Base-by-base conservation (phyloP, 257 asterid genomes). In the Fraxinus quadrangulata region DNA sequence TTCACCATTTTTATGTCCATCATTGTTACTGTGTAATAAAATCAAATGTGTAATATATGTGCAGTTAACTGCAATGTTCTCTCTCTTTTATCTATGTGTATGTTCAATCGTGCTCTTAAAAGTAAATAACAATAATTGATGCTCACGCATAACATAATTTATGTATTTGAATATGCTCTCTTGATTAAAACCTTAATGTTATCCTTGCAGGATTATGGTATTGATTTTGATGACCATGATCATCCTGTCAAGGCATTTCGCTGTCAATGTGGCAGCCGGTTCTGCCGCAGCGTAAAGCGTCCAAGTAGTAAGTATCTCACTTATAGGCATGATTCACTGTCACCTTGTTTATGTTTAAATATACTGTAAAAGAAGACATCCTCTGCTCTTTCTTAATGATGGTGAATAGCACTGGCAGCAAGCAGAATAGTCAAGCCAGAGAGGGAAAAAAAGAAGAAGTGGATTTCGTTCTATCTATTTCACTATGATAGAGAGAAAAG, bases 201-300 rank as follows among this genome's bases (percentile, higher is more conserved):
- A 59, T 76, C 77, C 73, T 85, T 83, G 83, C 96, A 94, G 97
- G 98, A 94, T 80, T 94, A 94, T 80, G 97, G 98, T 68, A 90
- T 92, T 74, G 98, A 94, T 75, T 92, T 94, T 89, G 98, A 94
- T 61, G 98, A 94, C 83, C 85, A 85, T 31, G 97, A 88, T 54
- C 91, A 90, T 83, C 98, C 97, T 19, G 82, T 91, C 11, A 90
- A 92, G 89, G 93, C 97, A 16, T 94, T 94, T 68, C 39, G 67
- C 72, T 94, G 98, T 84, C 87, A 83, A 45, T 94, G 98, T 79
- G 90, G 97, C 81, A 91, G 98, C 90, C 84, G 84, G 85, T 91
- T 85, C 80, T 94, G 98, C 87, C 88, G 98, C 82, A 91, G 87
- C 86, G 86, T 91, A 74, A 91, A 86, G 80, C 97, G 97, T 56